Evolutionary conservation across 1,284 basidiomycete genomes (phyloP), one percentile per base, ranked within the genome.

Genomic region (Pterulicium gracile): DNA sequence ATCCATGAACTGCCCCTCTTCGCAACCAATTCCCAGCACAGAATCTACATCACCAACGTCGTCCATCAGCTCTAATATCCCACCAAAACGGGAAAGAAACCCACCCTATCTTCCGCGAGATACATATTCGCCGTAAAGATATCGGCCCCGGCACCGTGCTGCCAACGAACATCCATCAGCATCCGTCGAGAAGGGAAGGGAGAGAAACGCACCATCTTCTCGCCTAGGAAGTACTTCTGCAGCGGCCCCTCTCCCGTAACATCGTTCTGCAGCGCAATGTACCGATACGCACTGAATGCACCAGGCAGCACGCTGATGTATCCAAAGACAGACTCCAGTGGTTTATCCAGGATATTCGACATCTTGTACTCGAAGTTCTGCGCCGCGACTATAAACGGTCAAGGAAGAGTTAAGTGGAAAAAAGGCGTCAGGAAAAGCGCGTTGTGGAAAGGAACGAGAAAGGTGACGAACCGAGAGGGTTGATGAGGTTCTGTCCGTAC

Each of bases 301-400:
- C 93, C 92, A 2, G 93, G 93, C 42, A 96, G 63, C 27, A 96
- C 91, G 0, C 87, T 87, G 59, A 96, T 95, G 61, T 94, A 95
- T 4, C 92, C 92, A 62, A 96, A 92, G 17, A 92, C 69, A 20
- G 76, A 79, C 54, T 88, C 84, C 18, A 95, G 62, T 3, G 93
- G 91, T 61, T 94, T 95, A 57, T 93, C 90, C 49, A 93, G 61
- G 52, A 94, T 93, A 58, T 92, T 94, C 43, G 81, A 86, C 86
- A 95, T 94, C 73, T 96, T 96, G 69, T 97, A 97, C 67, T 96
- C 93, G 52, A 94, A 94, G 61, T 94, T 93, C 68, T 94, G 91
- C 14, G 91, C 88, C 3, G 90, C 90, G 15, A 88, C 85, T 53
- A 52, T n/a, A n/a, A n/a, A n/a, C n/a, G n/a, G n/a, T 21, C 15